Evolutionary conservation across 2,329 filamentous ascomycete species (phyloP), one percentile per base, ranked within the genome.

Genomic region (Mollisia scopiformis): DNA sequence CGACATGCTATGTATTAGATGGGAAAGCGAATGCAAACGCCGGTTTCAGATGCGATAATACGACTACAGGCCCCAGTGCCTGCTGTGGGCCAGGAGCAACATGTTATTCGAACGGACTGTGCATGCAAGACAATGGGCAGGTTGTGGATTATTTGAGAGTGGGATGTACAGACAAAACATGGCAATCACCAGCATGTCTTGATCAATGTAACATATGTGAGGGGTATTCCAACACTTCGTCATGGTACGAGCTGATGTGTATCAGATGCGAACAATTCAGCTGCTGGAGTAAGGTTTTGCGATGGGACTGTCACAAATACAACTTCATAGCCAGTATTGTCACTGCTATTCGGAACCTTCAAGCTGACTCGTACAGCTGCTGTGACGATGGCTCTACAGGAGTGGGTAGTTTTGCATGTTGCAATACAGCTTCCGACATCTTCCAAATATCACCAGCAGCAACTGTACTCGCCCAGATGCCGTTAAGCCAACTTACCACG

Each of bases 111-210:
- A 69, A 68, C 33, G 67, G 67, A 7, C 46, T 69, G 13, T 69
- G 66, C 51, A 52, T 62, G 50, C 62, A 67, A 21, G 30, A 33
- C 30, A 68, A 67, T 54, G 57, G 59, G 1, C 30, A 53, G 25
- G 28, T 61, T 10, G 61, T 64, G 46, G 67, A 69, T 49, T 69
- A 67, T 50, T 50, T 68, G 35, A 61, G 67, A 54, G 66, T 68
- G n/a, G 67, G 66, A 28, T 69, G 66, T 63, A 69, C 67, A 31
- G 67, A 69, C 62, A 55, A 35, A 21, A 67, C 62, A 19, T 69
- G 66, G 66, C 16, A 66, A 53, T 63, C 65, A 55, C 57, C 66
- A 31, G 63, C 58, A 25, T 68, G 66, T 46, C 50, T 68, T 10
- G 58, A 67, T 31, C 60, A 67, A 55, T 68, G 66, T 58, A 57